Evolutionary conservation across 106 monocot genomes (phyloP).

Genomic region (Phalaenopsis equestris): DNA sequence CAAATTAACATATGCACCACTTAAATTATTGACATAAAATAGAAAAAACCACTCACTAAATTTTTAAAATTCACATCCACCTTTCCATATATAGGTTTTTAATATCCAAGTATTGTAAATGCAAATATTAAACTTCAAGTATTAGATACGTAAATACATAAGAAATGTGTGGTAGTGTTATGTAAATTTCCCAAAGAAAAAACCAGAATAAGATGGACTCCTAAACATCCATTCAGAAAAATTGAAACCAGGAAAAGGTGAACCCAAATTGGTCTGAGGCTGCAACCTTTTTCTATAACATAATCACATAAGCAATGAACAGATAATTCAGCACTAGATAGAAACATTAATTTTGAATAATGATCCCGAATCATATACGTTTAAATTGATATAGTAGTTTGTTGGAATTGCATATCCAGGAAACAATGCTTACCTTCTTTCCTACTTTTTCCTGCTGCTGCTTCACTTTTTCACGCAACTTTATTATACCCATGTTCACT

Average conservation of each 20-base stretch:
- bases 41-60: too few species aligned
- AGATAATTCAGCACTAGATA: background rate
- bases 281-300: background rate
- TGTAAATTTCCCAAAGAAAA: too few species aligned
- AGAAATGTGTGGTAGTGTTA: too few species aligned
- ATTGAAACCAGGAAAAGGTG: background rate
- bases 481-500: constrained; percentile 70
- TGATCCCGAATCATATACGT: background rate
- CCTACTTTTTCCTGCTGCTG: constrained; percentile 76
- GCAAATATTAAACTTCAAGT: too few species aligned
- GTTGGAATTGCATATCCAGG: background rate
- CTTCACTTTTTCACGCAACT: constrained; percentile 69
- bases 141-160: too few species aligned
- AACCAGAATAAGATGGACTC: background rate
- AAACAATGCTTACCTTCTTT: constrained; percentile 35
- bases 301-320: background rate
- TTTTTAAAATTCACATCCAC: too few species aligned
- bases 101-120: too few species aligned
- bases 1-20: too few species aligned
- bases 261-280: background rate
- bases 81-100: too few species aligned
- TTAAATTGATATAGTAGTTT: background rate
- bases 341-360: background rate
- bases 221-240: background rate
- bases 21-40: too few species aligned